These are phyloP conservation scores for Sporothrix schenckii DNA, from an alignment of 2,329 filamentous ascomycete species.

Conservation along the genomic window DNA sequence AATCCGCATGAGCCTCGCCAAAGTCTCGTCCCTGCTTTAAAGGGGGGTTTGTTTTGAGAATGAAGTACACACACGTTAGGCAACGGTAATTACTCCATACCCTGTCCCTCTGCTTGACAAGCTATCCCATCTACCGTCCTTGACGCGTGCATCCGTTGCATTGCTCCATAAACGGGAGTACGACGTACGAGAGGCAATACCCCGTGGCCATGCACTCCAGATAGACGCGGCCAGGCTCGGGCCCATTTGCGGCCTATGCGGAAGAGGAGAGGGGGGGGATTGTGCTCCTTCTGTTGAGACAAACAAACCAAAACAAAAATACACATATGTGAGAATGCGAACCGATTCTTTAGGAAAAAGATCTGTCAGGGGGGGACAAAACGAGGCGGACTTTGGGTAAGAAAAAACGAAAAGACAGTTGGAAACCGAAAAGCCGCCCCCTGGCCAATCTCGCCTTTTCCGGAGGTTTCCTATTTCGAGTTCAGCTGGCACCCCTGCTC, in stretches of 20 bases:
- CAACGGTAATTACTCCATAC: neutral
- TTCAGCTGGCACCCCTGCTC: conserved; percentile 19
- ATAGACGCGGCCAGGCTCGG: conserved; percentile 22
- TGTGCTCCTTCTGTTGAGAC: neutral
- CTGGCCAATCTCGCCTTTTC: conserved; percentile 17
- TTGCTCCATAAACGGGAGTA: conserved; percentile 20
- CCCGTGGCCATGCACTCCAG: conserved; percentile 23
- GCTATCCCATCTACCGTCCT: neutral
- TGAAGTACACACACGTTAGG: neutral
- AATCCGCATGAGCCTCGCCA: neutral
- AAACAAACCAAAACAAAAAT: neutral
- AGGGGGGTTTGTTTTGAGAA: neutral
- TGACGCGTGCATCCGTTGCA: conserved; percentile 24
- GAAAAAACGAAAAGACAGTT: conserved; percentile 2
- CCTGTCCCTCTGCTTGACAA: neutral
- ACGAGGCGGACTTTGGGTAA: conserved; percentile 13
- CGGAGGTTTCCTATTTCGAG: conserved; percentile 8
- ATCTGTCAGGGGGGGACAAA: conserved; percentile 5
- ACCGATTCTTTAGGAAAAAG: neutral
- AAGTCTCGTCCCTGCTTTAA: neutral
- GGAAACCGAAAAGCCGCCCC: neutral
- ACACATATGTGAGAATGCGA: neutral
- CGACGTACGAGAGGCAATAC: conserved; percentile 6
- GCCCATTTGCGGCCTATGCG: conserved; percentile 16
- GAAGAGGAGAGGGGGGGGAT: neutral